Evolutionary conservation across 179 eudicot species (phyloP).

Genomic region (Gypsophila paniculata): DNA sequence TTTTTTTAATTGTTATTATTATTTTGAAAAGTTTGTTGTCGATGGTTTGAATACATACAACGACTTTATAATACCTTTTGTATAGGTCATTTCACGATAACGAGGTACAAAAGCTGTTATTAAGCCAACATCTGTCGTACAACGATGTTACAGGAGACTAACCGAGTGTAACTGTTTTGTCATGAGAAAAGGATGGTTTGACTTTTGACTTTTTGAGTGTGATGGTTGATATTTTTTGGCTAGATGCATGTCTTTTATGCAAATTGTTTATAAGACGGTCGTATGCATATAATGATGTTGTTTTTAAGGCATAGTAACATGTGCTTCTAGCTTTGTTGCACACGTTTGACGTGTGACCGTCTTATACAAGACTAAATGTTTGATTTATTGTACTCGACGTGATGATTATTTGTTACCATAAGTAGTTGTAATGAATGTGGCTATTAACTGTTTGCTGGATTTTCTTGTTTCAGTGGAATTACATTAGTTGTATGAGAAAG

Average conservation of each 20-base stretch:
- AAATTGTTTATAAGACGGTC: too few relatives aligned
- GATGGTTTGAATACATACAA: not conserved
- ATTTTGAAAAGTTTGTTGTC: conserved; percentile 6
- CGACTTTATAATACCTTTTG: too few relatives aligned
- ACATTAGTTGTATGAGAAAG: conserved; percentile 20
- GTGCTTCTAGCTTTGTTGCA: too few relatives aligned
- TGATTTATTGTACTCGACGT: too few relatives aligned
- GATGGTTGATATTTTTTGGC: conserved; percentile 9
- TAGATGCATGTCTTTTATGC: conserved; percentile 6
- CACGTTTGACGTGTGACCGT: too few relatives aligned
- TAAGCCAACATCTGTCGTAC: too few relatives aligned
- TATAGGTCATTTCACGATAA: too few relatives aligned
- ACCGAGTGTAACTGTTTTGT: not conserved
- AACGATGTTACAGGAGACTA: too few relatives aligned
- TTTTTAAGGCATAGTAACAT: too few relatives aligned
- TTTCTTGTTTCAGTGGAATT: conserved; percentile 23
- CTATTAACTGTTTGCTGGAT: not conserved
- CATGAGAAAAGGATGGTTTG: conserved; percentile 3
- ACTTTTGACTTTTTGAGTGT: not conserved
- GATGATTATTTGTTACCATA: not conserved
- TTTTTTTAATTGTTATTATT: not conserved
- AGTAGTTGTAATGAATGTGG: not conserved
- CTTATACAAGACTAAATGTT: too few relatives aligned
- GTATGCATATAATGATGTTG: too few relatives aligned
- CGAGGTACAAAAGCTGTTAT: too few relatives aligned